Base-by-base conservation (phyloP, 2,329 filamentous ascomycete genomes). In the Seiridium unicorne region DNA sequence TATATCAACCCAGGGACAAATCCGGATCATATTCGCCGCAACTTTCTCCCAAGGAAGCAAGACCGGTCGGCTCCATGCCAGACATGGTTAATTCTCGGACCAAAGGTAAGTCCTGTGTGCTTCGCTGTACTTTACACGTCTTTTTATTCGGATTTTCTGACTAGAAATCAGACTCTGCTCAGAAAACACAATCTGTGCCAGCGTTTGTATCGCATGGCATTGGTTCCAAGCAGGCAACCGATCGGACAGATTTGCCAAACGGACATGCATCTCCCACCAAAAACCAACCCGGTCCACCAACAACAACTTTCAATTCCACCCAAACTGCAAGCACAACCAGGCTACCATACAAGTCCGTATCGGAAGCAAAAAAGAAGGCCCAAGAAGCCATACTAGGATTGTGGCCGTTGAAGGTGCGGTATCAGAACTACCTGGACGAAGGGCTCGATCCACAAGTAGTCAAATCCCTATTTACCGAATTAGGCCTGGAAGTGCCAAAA, bases 371-470 rank as follows among this genome's bases (percentile, higher is more conserved):
- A 58, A 85, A 83, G 63, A 79, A 84, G 64, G 90, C 90, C 0
- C 84, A 87, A 68, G 84, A 85, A 32, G 88, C 90, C 3, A 86
- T 93, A 44, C 73, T 91, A 36, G 82, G 84, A 44, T 76, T 93
- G 3, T 82, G 79, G 76, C 79, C 82, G 1, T 72, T 91, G 61
- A 89, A 91, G 54, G 86, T 96, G 60, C 85, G 86, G 26, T 96
- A 89, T 69, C 82, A 89, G 58, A 84, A 91, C 61, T 88, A 94
- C 60, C 78, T 93, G 10, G 81, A 86, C 9, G 90, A 94, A 72
- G 90, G 91, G 0, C 81, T 94, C 47, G 84, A 93, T 65, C 79
- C 84, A 42, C 73, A 74, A 1, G 70, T 92, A 9, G 75, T 96
- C 42, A 83, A 81, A 59, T 72, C 77, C 36, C 79, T 95, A 1